Conservation (phyloP, 2,329 filamentous ascomycete species). For the Epicoccum sorghinum region DNA sequence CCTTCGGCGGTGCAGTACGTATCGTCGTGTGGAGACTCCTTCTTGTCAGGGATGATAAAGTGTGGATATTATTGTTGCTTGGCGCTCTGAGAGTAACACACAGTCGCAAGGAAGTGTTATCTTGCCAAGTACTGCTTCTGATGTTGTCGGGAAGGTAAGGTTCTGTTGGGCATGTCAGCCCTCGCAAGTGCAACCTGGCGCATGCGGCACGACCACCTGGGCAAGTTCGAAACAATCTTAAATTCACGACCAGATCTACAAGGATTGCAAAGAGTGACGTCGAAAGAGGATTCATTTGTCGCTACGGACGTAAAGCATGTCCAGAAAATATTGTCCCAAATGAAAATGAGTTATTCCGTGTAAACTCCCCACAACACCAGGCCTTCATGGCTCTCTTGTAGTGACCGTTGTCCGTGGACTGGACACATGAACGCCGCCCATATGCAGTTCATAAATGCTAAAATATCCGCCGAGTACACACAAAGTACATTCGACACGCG, state of each 20-base stretch:
- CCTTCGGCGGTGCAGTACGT: not conserved
- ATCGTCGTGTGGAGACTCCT: not conserved
- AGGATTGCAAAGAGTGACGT: too few species aligned
- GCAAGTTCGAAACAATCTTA: too few species aligned
- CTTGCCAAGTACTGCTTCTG: not conserved
- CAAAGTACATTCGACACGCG: conserved; percentile 4
- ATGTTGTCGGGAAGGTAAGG: not conserved
- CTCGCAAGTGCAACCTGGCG: too few species aligned
- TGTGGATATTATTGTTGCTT: not conserved
- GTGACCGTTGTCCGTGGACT: conserved; percentile 5
- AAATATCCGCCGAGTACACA: conserved; percentile 7
- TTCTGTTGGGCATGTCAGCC: too few species aligned
- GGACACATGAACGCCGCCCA: conserved; percentile 32
- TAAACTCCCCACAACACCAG: conserved; percentile 11
- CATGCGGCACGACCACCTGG: too few species aligned
- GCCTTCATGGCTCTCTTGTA: conserved; percentile 8
- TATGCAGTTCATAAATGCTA: conserved; percentile 37
- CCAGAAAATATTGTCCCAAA: not conserved
- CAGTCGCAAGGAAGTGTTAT: not conserved
- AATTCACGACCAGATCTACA: too few species aligned
- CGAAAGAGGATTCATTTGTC: not conserved
- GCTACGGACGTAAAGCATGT: not conserved
- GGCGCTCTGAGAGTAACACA: not conserved
- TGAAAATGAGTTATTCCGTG: not conserved
- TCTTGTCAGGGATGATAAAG: not conserved